Conservation (phyloP, 345 rosid species). For the Hypericum perforatum region DNA sequence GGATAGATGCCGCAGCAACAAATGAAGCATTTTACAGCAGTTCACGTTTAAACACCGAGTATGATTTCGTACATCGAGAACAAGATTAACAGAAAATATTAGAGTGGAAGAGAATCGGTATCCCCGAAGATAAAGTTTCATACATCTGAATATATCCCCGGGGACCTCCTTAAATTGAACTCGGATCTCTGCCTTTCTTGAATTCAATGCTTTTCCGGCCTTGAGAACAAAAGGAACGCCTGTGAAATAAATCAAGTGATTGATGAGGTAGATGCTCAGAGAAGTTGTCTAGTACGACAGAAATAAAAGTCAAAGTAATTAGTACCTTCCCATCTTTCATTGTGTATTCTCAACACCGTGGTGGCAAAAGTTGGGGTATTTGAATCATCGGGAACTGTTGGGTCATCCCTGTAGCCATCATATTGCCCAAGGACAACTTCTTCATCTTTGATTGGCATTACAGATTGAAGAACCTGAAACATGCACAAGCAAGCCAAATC, state of each 20-base stretch:
- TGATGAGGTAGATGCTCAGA: constrained; percentile 3
- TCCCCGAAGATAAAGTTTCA: constrained; percentile 10
- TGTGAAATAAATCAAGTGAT: constrained; percentile 21
- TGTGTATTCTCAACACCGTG: constrained; percentile 67
- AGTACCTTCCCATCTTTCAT: constrained; percentile 99
- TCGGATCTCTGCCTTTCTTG: constrained; percentile 98
- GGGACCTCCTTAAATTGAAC: constrained; percentile 98
- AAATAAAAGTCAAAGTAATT: background rate
- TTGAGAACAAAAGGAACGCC: constrained; percentile 94
- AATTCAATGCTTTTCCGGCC: constrained; percentile 96
- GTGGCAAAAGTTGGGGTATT: constrained; percentile 96
- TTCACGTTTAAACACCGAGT: no score
- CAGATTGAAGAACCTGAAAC: constrained; percentile 85
- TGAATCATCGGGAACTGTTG: constrained; percentile 87
- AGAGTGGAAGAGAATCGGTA: background rate
- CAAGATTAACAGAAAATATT: background rate
- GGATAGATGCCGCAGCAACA: background rate
- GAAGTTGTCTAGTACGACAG: background rate
- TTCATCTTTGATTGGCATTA: constrained; percentile 78
- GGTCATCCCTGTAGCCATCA: constrained; percentile 81
- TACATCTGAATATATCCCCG: constrained; percentile 92
- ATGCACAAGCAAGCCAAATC: background rate
- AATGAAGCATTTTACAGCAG: background rate
- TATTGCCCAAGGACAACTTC: constrained; percentile 97
- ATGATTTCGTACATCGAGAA: no score